phyloP scores from a whole-genome alignment of 2,329 filamentous ascomycete genomes.

The Tolypocladium cylindrosporum region DNA sequence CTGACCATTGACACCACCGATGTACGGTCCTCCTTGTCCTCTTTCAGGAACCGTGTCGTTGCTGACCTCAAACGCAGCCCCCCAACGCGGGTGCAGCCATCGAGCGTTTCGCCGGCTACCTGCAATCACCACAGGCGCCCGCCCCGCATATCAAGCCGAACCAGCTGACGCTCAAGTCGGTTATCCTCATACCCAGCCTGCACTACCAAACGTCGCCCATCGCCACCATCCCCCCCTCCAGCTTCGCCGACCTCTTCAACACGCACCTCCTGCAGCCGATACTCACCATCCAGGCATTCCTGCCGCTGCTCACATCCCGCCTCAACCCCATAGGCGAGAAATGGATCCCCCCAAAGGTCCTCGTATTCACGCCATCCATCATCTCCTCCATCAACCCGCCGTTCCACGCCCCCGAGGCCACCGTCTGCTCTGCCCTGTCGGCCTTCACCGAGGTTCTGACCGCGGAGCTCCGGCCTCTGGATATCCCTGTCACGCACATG shows the following conservation, averaged over 20 bases:
- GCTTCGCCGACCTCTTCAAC: slow-evolving; percentile 84
- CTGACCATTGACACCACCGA: slow-evolving; percentile 76
- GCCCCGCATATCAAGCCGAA: slow-evolving; percentile 68
- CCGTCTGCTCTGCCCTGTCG: slow-evolving; percentile 75
- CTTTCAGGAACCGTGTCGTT: neutral
- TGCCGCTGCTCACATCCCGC: slow-evolving; percentile 63
- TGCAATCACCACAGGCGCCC: slow-evolving; percentile 66
- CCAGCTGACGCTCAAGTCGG: slow-evolving; percentile 63
- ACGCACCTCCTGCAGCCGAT: slow-evolving; percentile 86
- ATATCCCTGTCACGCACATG: slow-evolving; percentile 74
- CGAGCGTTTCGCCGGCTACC: slow-evolving; percentile 59
- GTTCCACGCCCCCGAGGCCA: slow-evolving; percentile 77
- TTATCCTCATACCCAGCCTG: slow-evolving; percentile 74
- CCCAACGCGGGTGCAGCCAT: slow-evolving; percentile 58
- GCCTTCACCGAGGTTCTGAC: slow-evolving; percentile 75
- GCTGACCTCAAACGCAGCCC: slow-evolving; percentile 35
- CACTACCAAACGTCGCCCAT: slow-evolving; percentile 77
- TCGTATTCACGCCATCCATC: slow-evolving; percentile 72
- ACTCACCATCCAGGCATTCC: slow-evolving; percentile 76
- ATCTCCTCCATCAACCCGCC: slow-evolving; percentile 71
- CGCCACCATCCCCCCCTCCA: slow-evolving; percentile 72
- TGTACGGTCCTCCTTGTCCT: slow-evolving; percentile 34
- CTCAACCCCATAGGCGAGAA: slow-evolving; percentile 42
- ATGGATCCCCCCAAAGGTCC: slow-evolving; percentile 51
- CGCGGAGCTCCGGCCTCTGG: slow-evolving; percentile 66